Base-by-base conservation (phyloP, 208 protist species). In the Trypanosoma cruzi region DNA sequence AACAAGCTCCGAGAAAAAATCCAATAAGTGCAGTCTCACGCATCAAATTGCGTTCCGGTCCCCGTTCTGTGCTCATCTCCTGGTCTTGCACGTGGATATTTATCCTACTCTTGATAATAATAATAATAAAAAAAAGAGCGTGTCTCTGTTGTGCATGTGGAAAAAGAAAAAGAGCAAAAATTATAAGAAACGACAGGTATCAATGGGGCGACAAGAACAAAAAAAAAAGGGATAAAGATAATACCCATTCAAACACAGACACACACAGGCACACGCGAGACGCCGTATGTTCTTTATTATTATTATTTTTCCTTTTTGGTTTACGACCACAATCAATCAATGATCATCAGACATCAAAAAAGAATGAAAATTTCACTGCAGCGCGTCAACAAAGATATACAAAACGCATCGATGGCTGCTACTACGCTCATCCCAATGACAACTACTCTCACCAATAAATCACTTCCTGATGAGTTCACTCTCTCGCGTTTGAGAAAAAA, bases 1-100 rank as follows among this genome's bases (percentile, higher is more conserved):
- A 75, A 11, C 80, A 50, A 2, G 46, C 61, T 22, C 88, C 89
- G 16, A 96, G 75, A 13, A 66, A 52, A 65, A 96, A 94, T 2
- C 75, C 76, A 26, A 79, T 88, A 31, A 88, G 13, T 24, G 83
- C 82, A 0, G 77, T 88, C 48, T 88, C 64, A 8, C 81, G 53
- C 6, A 92, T 48, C 26, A 89, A 53, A 56, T 87, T 89, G 26
- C 78, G 77, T 1, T 60, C 68, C 4, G 80, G 53, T 54, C 82
- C 66, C 16, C 26, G 22, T 36, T 74, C 72, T 20, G 74, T 10
- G 5, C 69, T 59, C 1, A 46, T 52, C 0, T 68, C 26, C 36
- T 68, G 57, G 4, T 36, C 26, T 53, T 67, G 0, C 28, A 49
- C 4, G 46, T 34, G 18, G 42, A 20, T 0, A 11, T 4, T 60